Conservation (phyloP, 768 basidiomycete species). For the Phanerochaete carnosa region DNA sequence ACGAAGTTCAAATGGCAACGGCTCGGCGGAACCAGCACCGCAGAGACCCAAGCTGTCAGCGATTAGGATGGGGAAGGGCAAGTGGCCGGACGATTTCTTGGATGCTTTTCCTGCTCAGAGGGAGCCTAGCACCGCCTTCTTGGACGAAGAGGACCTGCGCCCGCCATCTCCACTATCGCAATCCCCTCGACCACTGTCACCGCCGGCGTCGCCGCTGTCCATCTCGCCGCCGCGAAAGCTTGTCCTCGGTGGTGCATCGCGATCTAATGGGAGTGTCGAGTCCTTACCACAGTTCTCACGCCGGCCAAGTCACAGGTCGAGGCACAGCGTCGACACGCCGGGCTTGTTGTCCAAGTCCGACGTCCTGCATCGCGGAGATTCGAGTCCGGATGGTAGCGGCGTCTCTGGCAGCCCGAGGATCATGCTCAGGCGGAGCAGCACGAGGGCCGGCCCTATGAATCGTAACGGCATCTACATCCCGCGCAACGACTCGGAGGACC, state of each 20-base stretch:
- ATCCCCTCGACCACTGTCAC: constrained; percentile 19
- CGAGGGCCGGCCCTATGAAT: constrained; percentile 35
- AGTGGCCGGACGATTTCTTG: constrained; percentile 82
- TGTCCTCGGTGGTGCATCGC: constrained; percentile 21
- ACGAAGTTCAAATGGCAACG: constrained; percentile 14
- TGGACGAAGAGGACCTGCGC: constrained; percentile 18
- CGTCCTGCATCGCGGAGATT: constrained; percentile 39
- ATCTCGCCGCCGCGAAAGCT: constrained; percentile 49
- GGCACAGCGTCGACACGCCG: constrained; percentile 58
- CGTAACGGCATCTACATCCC: constrained; percentile 48
- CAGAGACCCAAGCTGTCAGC: constrained; percentile 22
- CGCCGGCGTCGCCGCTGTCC: constrained; percentile 27
- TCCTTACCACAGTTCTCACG: constrained; percentile 47
- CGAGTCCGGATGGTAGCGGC: constrained; percentile 48
- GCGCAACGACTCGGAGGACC: constrained; percentile 25
- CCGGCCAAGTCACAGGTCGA: constrained; percentile 59
- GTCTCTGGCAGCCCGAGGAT: constrained; percentile 39
- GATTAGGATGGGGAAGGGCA: constrained; percentile 70
- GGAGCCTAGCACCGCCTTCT: constrained; percentile 13
- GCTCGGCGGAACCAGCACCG: constrained; percentile 6
- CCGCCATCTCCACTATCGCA: constrained; percentile 15
- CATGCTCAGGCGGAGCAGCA: constrained; percentile 55
- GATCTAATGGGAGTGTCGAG: constrained; percentile 40
- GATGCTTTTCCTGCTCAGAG: constrained; percentile 43
- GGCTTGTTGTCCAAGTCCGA: constrained; percentile 33